Conservation (phyloP, 2,329 filamentous ascomycete genomes). For the Beauveria scarabaeidicola region DNA sequence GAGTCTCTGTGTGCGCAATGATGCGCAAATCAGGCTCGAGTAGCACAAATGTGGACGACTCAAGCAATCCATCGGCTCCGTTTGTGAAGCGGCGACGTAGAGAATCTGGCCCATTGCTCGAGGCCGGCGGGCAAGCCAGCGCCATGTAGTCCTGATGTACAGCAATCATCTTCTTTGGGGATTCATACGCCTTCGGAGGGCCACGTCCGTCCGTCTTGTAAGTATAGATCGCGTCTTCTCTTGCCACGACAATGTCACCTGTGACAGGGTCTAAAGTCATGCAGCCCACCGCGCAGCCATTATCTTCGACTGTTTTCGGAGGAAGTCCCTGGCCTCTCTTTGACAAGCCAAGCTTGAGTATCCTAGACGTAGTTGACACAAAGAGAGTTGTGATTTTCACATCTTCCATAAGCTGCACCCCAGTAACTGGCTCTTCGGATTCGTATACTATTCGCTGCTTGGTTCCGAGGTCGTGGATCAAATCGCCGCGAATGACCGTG, state of each 20-base stretch:
- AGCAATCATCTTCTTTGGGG: conserved; percentile 72
- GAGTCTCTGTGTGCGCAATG: conserved; percentile 78
- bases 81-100: conserved; percentile 66
- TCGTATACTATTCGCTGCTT: conserved; percentile 94
- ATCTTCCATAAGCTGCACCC: conserved; percentile 65
- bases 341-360: conserved; percentile 78
- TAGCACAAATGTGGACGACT: conserved; percentile 78
- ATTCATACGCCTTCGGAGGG: conserved; percentile 84
- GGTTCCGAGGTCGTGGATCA: conserved; percentile 90
- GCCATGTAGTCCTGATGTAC: conserved; percentile 81
- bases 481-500: conserved; percentile 83
- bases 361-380: conserved; percentile 81
- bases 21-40: conserved; percentile 89
- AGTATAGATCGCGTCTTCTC: conserved; percentile 92
- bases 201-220: conserved; percentile 81
- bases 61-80: conserved; percentile 70
- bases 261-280: conserved; percentile 78
- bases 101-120: conserved; percentile 50
- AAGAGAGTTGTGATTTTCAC: conserved; percentile 67
- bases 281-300: conserved; percentile 85
- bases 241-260: conserved; percentile 81
- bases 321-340: conserved; percentile 85
- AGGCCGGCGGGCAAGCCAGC: conserved; percentile 66
- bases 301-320: conserved; percentile 79
- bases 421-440: conserved; percentile 91